Evolutionary conservation across 73 alveolate genomes (phyloP).

Genomic region (Blepharisma japonicum): DNA sequence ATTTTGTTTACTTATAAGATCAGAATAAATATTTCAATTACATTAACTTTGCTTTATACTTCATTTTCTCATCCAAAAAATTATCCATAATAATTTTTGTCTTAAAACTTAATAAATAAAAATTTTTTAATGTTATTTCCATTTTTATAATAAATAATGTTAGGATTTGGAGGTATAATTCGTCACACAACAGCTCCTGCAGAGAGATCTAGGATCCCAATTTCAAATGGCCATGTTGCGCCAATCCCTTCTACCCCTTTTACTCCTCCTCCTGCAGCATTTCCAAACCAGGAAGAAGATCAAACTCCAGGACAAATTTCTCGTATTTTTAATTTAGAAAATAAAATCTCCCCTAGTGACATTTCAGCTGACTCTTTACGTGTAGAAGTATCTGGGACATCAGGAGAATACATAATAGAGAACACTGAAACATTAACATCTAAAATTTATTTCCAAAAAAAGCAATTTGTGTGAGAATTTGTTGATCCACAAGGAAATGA

Average conservation of each 20-base stretch:
- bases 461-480: constrained; percentile 20
- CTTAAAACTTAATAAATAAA: too few relatives aligned
- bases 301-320: not conserved
- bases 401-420: not conserved
- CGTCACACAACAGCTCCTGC: not conserved
- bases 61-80: too few relatives aligned
- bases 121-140: too few relatives aligned
- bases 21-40: too few relatives aligned
- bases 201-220: not conserved
- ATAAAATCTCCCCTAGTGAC: constrained; percentile 13
- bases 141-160: not conserved
- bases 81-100: too few relatives aligned
- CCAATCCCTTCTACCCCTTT: not conserved
- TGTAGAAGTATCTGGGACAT: not conserved
- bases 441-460: constrained; percentile 25
- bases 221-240: not conserved
- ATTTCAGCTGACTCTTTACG: constrained; percentile 16
- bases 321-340: not conserved
- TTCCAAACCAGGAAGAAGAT: not conserved
- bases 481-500: not conserved
- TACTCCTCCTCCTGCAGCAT: not conserved
- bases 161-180: constrained; percentile 28
- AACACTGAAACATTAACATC: not conserved
- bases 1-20: too few relatives aligned
- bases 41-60: too few relatives aligned